These are phyloP conservation scores for Mucor circinelloides DNA, from an alignment of 371 early-diverging fungal genomes.

Conservation along the genomic window DNA sequence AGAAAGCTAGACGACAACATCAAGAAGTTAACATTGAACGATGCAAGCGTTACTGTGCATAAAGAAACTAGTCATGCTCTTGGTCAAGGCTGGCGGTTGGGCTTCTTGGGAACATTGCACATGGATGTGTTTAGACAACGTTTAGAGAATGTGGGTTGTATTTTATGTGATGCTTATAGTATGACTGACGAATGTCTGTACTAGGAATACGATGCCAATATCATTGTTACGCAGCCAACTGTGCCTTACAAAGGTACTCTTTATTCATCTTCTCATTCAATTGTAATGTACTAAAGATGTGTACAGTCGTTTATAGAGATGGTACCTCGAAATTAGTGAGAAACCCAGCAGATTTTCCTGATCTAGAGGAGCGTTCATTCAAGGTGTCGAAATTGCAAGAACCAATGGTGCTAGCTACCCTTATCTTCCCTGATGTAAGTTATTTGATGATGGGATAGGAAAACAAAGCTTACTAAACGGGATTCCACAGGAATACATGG, in stretches of 20 bases:
- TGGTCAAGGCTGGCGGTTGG: constrained; percentile 97
- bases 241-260: constrained; percentile 81
- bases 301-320: constrained; percentile 58
- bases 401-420: constrained; percentile 91
- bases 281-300: background rate
- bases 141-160: constrained; percentile 74
- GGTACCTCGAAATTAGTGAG: constrained; percentile 66
- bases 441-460: background rate
- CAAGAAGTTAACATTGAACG: constrained; percentile 91
- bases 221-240: constrained; percentile 92
- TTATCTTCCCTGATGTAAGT: constrained; percentile 83
- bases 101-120: constrained; percentile 94
- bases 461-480: background rate
- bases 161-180: background rate
- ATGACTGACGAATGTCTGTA: background rate
- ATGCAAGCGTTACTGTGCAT: constrained; percentile 88
- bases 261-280: background rate
- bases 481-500: constrained; percentile 74
- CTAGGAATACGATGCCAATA: constrained; percentile 87
- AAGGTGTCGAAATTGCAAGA: constrained; percentile 78
- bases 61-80: constrained; percentile 88
- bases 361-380: constrained; percentile 62
- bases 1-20: constrained; percentile 87
- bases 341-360: constrained; percentile 95
- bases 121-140: constrained; percentile 98